Evolutionary conservation across 495 filamentous ascomycete species (phyloP).

Genomic region (Acidomyces sp.): DNA sequence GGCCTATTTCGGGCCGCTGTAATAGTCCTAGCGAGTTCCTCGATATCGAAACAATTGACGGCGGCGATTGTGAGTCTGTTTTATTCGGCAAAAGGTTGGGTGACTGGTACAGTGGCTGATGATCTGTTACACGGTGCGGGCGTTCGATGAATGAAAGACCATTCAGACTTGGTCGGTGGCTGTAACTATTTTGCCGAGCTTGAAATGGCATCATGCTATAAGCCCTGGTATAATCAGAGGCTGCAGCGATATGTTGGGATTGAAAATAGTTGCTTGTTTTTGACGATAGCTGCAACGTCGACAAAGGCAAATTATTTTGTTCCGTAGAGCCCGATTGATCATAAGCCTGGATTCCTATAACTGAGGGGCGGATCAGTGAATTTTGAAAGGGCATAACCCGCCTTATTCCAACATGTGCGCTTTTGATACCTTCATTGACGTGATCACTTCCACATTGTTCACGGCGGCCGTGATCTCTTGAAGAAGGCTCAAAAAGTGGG

Average conservation of each 20-base stretch:
- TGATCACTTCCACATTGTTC: no score
- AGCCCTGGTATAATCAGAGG: neutral
- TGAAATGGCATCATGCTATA: neutral
- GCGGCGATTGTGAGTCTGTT: neutral
- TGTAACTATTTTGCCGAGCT: neutral
- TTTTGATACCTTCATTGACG: no score
- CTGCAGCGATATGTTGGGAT: neutral
- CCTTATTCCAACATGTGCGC: no score
- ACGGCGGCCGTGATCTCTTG: neutral
- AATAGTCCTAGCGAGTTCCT: slow-evolving; percentile 12
- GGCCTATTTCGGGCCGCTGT: slow-evolving; percentile 8
- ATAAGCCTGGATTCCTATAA: no score
- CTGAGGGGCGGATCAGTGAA: no score
- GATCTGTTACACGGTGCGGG: neutral
- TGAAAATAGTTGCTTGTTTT: neutral
- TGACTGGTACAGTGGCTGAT: slow-evolving; percentile 1
- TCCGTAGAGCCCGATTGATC: no score
- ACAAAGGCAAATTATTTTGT: neutral
- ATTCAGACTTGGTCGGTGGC: slow-evolving; percentile 3
- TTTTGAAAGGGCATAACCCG: no score
- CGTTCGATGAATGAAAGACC: neutral
- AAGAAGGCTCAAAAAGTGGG: neutral
- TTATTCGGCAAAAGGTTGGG: neutral
- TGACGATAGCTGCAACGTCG: slow-evolving; percentile 1
- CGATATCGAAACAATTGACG: neutral